Base-by-base conservation (phyloP, 2,329 filamentous ascomycete species). In the Rutstroemia sp. region DNA sequence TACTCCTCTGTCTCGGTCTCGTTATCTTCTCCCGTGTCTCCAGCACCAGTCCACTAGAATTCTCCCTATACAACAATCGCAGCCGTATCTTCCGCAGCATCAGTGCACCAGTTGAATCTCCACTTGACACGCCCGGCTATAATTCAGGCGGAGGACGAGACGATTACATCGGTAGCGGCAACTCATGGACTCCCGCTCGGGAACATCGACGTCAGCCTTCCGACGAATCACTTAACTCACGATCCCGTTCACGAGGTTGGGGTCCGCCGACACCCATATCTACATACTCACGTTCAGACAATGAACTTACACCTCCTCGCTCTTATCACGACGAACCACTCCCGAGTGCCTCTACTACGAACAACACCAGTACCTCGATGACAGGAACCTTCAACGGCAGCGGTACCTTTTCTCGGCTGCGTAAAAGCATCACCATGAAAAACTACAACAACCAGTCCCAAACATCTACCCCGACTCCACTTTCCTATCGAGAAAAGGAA, bases 1-100 rank as follows among this genome's bases (percentile, higher is more conserved):
- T 97, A 5, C 80, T 97, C 0, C 83, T 92, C 47, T 96, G 91
- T 64, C 81, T 99, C 9, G 85, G 88, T 0, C 78, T 99, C 1
- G 89, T 96, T 21, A 85, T 97, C 39, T 96, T 97, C 69, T 83
- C 81, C 12, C 74, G 81, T 23, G 76, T 79, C 16, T 55, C 53
- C 25, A 50, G 17, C 23, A 72, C 76, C 45, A 65, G 65, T 51
- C 58, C 64, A 45, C 47, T 65, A 17, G 62, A 65, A 17, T 60
- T 68, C 42, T 56, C 60, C 21, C 36, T 55, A 10, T 47, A 55
- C 21, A 60, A 54, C 30, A 54, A 63, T 27, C 61, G 65, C n/a
- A 60, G 48, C 21, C 61, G 61, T 46, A 49, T 58, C 8, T 19
- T 23, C 42, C 59, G 64, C 38, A 60, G 53, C 16, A 51, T 51